A percentile compares a stretch with the other conserved stretches of the same genome.
Conservation (phyloP, 1,284 basidiomycete species). For the Trichosporon sp. region DNA sequence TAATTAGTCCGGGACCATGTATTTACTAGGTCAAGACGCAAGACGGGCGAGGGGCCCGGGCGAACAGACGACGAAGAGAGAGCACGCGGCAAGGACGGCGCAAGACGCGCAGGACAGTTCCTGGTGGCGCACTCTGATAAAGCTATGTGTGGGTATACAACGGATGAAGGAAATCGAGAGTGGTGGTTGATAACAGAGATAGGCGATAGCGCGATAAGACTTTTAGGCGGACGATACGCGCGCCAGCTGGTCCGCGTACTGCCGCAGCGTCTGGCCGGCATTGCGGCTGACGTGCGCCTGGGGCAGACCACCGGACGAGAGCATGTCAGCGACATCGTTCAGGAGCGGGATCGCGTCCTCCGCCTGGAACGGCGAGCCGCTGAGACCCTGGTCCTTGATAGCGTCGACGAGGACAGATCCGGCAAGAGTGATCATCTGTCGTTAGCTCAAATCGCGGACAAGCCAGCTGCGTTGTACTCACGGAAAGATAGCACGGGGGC, state of each 20-base stretch:
- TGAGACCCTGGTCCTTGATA: conserved; percentile 28
- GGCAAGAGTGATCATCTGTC: conserved; percentile 36
- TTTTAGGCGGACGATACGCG: not conserved
- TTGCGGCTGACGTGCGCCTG: conserved; percentile 35
- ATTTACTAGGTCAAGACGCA: not conserved
- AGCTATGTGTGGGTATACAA: conserved; percentile 2
- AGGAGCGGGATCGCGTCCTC: conserved; percentile 34
- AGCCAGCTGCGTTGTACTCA: conserved; percentile 27
- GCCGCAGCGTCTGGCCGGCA: conserved; percentile 33
- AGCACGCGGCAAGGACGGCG: too few relatives aligned
- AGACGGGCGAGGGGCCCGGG: too few relatives aligned
- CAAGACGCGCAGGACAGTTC: too few relatives aligned
- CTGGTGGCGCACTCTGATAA: too few relatives aligned
- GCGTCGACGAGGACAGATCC: conserved; percentile 32
- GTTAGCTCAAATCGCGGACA: not conserved
- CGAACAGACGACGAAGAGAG: too few relatives aligned
- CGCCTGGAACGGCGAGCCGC: conserved; percentile 27
- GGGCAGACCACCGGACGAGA: conserved; percentile 38
- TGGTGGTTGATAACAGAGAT: not conserved
- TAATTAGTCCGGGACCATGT: not conserved
- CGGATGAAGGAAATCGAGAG: not conserved
- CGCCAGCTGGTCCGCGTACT: conserved; percentile 34
- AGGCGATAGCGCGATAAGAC: not conserved
- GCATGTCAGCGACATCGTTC: conserved; percentile 36
- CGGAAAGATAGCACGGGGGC: conserved; percentile 40